Base-by-base conservation (phyloP, 495 filamentous ascomycete genomes). In the Podospora anserina region DNA sequence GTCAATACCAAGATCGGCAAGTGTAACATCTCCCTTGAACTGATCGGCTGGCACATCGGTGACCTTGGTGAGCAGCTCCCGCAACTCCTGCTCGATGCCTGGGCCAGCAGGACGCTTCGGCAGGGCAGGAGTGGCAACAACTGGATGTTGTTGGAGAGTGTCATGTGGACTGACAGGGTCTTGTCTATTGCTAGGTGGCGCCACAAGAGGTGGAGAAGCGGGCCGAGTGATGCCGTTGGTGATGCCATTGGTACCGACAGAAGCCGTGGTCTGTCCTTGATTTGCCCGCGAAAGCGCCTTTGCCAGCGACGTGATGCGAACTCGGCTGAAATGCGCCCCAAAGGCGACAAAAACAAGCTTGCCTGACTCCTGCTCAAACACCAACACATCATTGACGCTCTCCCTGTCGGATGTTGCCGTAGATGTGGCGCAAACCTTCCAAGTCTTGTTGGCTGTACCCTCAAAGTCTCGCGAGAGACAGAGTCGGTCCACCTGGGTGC, bases 1-100 rank as follows among this genome's bases (percentile, higher is more conserved):
- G 57, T 81, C 79, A 15, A 82, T 72, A 13, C 80, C 80, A 18
- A 82, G 71, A 19, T 80, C 77, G 4, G 30, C 61, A 32, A 74
- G 39, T 3, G 57, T 68, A 19, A 69, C 61, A 9, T 66, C 34
- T 5, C n/a, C 26, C 23, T 57, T 44, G 34, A 68, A 5, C 19
- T 63, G 60, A 0, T 57, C 61, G 3, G 20, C 39, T 2, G 60
- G 4, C 4, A 67, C 32, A 4, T 61, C 76, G 28, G 67, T 75
- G 49, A 65, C 19, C 16, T 20, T 56, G 53, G 2, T 56, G 5
- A 56, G 53, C 53, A 56, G 30, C 30, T 32, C 30, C 30, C 30
- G 30, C 30, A 32, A 4, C 30, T 32, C 30, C 30, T 32, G 30
- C 30, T 32, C 30, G 30, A 32, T 4, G 30, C 30, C 30, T 32